Evolutionary conservation across 2,329 filamentous ascomycete genomes (phyloP).

Genomic region (Neonectria punicea): DNA sequence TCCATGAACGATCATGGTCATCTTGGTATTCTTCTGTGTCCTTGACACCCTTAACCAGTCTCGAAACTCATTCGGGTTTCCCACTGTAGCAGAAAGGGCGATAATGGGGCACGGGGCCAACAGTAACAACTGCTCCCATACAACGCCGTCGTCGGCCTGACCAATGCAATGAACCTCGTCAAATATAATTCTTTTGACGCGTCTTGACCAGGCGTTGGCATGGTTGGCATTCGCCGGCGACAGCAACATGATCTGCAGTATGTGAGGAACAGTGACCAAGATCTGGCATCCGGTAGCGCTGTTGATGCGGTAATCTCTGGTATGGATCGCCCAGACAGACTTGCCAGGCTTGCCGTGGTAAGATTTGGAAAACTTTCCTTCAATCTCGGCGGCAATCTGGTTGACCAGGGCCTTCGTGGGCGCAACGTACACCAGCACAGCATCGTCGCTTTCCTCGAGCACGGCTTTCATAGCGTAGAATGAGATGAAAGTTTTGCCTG

Average conservation of each 20-base stretch:
- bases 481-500: slow-evolving; percentile 85
- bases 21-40: slow-evolving; percentile 67
- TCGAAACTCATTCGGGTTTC: slow-evolving; percentile 77
- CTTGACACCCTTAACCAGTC: slow-evolving; percentile 75
- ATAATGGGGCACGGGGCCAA: slow-evolving; percentile 81
- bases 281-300: slow-evolving; percentile 78
- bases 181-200: slow-evolving; percentile 81
- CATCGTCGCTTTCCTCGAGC: slow-evolving; percentile 73
- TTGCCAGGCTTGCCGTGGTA: slow-evolving; percentile 68
- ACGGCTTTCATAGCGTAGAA: slow-evolving; percentile 87
- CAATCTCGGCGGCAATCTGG: slow-evolving; percentile 83
- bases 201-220: slow-evolving; percentile 66
- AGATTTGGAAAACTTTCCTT: slow-evolving; percentile 77
- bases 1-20: slow-evolving; percentile 75
- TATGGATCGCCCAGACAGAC: slow-evolving; percentile 83
- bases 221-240: slow-evolving; percentile 71
- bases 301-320: slow-evolving; percentile 79
- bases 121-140: slow-evolving; percentile 83
- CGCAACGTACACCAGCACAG: slow-evolving; percentile 80
- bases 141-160: slow-evolving; percentile 77
- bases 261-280: slow-evolving; percentile 80
- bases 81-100: slow-evolving; percentile 82
- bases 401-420: slow-evolving; percentile 86
- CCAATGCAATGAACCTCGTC: slow-evolving; percentile 87
- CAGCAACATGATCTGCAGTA: slow-evolving; percentile 82